A percentile compares a stretch with the other conserved stretches of the same genome.
Evolutionary conservation across 2,329 filamentous ascomycete genomes (phyloP).

Genomic region (Niveomyces coronatus): DNA sequence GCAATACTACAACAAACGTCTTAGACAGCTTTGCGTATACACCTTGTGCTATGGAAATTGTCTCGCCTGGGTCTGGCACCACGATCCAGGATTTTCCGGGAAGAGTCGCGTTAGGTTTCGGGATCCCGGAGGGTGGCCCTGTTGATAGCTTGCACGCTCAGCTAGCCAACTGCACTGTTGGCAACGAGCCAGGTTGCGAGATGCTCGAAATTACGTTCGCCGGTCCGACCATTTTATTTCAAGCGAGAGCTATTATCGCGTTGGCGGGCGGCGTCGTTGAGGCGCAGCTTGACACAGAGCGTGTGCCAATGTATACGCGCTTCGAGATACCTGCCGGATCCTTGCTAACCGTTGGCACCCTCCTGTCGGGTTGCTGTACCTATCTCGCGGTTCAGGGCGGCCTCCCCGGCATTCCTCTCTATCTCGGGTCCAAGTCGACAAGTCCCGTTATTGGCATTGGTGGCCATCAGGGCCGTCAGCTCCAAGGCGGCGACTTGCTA

Average conservation of each 20-base stretch:
- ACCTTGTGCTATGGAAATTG: constrained; percentile 43
- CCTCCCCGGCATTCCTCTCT: constrained; percentile 35
- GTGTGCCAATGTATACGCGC: constrained; percentile 44
- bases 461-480: constrained; percentile 46
- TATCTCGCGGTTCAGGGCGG: constrained; percentile 44
- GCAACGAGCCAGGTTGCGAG: constrained; percentile 41
- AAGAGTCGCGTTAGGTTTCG: constrained; percentile 44
- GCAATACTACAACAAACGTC: constrained; percentile 47
- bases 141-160: constrained; percentile 51
- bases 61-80: constrained; percentile 46
- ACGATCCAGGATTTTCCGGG: constrained; percentile 49
- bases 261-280: constrained; percentile 46
- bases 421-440: constrained; percentile 50
- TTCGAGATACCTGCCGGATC: constrained; percentile 37
- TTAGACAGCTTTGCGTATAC: constrained; percentile 38
- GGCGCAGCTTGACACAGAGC: constrained; percentile 36
- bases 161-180: constrained; percentile 49
- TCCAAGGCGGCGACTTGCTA: constrained; percentile 43
- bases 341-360: constrained; percentile 41
- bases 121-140: constrained; percentile 48
- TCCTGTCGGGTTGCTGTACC: constrained; percentile 40
- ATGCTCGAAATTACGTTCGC: constrained; percentile 49
- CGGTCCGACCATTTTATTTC: constrained; percentile 48
- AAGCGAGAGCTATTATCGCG: constrained; percentile 42
- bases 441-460: constrained; percentile 47